Conservation (phyloP, 768 basidiomycete genomes). For the Trametes cubensis region DNA sequence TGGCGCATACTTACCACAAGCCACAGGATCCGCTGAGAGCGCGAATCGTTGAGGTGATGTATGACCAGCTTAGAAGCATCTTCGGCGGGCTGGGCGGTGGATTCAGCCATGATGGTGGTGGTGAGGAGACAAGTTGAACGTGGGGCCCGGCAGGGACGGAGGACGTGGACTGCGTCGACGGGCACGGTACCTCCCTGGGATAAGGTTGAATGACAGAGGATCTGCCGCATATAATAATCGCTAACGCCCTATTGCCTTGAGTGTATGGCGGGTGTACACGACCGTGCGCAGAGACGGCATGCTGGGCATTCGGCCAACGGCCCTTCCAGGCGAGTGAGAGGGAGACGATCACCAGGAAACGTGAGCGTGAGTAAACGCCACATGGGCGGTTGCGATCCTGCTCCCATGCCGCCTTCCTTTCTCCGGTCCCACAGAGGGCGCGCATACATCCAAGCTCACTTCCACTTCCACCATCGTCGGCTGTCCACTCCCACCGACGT, state of each 20-base stretch:
- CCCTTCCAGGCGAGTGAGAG: neutral
- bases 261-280: no score
- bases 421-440: neutral
- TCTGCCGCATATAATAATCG: no score
- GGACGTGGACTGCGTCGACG: neutral
- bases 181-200: neutral
- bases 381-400: neutral
- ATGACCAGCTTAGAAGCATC: conserved; percentile 30
- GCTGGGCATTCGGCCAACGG: no score
- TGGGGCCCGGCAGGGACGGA: neutral
- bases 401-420: neutral
- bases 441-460: conserved; percentile 3
- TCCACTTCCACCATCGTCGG: neutral
- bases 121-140: neutral
- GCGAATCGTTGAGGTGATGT: conserved; percentile 51
- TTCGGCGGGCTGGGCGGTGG: neutral
- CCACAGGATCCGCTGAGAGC: conserved; percentile 55
- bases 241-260: no score
- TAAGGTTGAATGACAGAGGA: no score
- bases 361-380: neutral
- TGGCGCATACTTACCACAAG: conserved; percentile 38
- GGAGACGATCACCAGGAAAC: neutral
- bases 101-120: conserved; percentile 17
- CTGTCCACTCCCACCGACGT: neutral
- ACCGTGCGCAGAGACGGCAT: no score